These are phyloP conservation scores for Phaeolepiota aurea DNA, from an alignment of 768 basidiomycete genomes.

Conservation along the genomic window DNA sequence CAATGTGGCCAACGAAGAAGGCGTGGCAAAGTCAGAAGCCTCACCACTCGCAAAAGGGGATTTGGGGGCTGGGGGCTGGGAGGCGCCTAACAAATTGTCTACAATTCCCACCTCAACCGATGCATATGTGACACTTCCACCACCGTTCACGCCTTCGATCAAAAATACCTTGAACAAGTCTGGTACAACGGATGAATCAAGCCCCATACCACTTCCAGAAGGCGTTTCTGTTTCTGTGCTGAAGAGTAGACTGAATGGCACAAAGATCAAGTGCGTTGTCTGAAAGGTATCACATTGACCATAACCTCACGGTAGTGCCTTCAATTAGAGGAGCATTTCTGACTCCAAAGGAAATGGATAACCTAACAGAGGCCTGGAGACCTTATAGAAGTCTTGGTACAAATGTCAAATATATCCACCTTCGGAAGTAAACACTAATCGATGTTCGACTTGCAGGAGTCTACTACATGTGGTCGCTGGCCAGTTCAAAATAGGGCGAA, in stretches of 20 bases:
- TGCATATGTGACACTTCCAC: slow-evolving; percentile 33
- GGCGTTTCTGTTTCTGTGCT: slow-evolving; percentile 50
- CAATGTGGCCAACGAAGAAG: slow-evolving; percentile 10
- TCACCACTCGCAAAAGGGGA: slow-evolving; percentile 18
- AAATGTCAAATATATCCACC: slow-evolving; percentile 16
- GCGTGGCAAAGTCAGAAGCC: no score
- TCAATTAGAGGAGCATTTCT: slow-evolving; percentile 55
- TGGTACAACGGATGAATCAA: slow-evolving; percentile 10
- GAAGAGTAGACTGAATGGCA: slow-evolving; percentile 53
- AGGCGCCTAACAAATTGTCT: slow-evolving; percentile 21
- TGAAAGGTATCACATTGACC: slow-evolving; percentile 4
- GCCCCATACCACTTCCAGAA: slow-evolving; percentile 38
- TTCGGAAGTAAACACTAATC: slow-evolving; percentile 1
- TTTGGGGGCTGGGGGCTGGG: slow-evolving; percentile 2
- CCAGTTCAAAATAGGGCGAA: slow-evolving; percentile 20
- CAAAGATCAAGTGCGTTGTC: slow-evolving; percentile 56
- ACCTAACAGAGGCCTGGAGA: slow-evolving; percentile 65
- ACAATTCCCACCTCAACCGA: slow-evolving; percentile 23
- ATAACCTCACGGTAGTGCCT: no score
- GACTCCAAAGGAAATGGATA: slow-evolving; percentile 77
- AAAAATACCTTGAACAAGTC: slow-evolving; percentile 40
- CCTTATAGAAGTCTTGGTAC: slow-evolving; percentile 78
- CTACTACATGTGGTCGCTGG: slow-evolving; percentile 85
- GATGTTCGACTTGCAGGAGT: slow-evolving; percentile 37
- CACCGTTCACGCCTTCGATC: slow-evolving; percentile 63